Evolutionary conservation across 2,329 filamentous ascomycete genomes (phyloP), one percentile per base, ranked within the genome.

Genomic region (Sporothrix schenckii): DNA sequence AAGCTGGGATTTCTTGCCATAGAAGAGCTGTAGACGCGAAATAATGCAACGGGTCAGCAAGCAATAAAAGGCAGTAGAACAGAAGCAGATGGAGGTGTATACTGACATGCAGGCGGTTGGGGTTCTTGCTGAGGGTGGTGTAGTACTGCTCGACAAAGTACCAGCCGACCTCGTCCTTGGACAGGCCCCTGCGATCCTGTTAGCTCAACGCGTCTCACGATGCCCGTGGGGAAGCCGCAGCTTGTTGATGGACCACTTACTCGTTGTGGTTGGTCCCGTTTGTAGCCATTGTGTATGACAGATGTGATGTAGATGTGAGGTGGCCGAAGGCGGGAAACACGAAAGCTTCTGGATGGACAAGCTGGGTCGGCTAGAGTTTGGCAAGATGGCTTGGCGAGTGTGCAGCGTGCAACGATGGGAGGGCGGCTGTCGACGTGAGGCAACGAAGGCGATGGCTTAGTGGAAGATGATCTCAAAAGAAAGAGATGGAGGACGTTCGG

Each of bases 61-160:
- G 50, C 4, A 49, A 72, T 53, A 69, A 44, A 9, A 6, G 44
- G 30, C 14, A n/a, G 10, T n/a, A 19, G 56, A 2, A 24, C 9
- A 24, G 19, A 21, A 41, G n/a, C 52, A n/a, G 66, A 14, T 10
- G 16, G 27, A 14, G 21, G 24, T 30, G 53, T 49, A 82, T 41
- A 82, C 87, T 77, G 82, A 90, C 88, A 79, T 93, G 94, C 77
- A 99, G 91, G 83, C 95, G 96, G 79, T 97, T 93, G 27, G 95
- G 94, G 75, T 85, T 92, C 82, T 94, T 94, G 88, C 94, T 97
- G 78, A 99, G 84, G 73, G 93, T 99, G 76, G 92, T 98, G 84
- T 99, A 99, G 86, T 97, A 99, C 82, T 97, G 93, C 87, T 98
- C 94, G 71, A 99, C 95, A 76, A 99, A 99, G 84, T 94, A 98